These are phyloP conservation scores for Aspergillus chevalieri DNA, from an alignment of 2,329 filamentous ascomycete species.

Conservation along the genomic window DNA sequence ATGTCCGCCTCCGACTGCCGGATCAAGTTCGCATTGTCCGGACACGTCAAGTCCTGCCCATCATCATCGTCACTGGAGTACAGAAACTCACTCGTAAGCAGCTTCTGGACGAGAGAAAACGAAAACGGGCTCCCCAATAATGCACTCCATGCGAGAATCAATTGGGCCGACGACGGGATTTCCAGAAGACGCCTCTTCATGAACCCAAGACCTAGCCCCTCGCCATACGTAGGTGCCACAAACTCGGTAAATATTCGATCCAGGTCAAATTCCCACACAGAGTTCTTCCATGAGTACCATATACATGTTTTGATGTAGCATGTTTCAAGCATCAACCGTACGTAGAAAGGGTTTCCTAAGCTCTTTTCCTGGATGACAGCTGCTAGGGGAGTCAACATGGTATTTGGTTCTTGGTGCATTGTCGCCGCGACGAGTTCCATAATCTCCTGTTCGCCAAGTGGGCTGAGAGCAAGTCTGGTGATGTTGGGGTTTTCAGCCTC, in stretches of 20 bases:
- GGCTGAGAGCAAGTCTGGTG: slow-evolving; percentile 65
- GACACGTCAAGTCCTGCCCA: slow-evolving; percentile 28
- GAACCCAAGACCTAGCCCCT: slow-evolving; percentile 76
- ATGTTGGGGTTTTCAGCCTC: slow-evolving; percentile 49
- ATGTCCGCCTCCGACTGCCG: slow-evolving; percentile 59
- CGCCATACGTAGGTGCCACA: slow-evolving; percentile 68
- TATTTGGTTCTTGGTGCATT: slow-evolving; percentile 61
- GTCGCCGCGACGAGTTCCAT: slow-evolving; percentile 76
- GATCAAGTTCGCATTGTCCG: slow-evolving; percentile 42
- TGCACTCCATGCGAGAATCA: slow-evolving; percentile 79
- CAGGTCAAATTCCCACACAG: slow-evolving; percentile 76
- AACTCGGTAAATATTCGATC: slow-evolving; percentile 84
- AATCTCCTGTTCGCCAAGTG: slow-evolving; percentile 73
- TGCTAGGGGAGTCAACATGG: slow-evolving; percentile 70
- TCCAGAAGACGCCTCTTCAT: slow-evolving; percentile 72
- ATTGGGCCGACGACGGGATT: slow-evolving; percentile 65
- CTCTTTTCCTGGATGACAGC: slow-evolving; percentile 86
- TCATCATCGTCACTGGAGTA: slow-evolving; percentile 47
- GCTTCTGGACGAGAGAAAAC: slow-evolving; percentile 69
- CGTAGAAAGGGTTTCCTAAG: slow-evolving; percentile 81
- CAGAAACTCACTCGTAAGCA: slow-evolving; percentile 70
- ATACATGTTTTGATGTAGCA: slow-evolving; percentile 83
- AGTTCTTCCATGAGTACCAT: slow-evolving; percentile 81
- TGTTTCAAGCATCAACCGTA: slow-evolving; percentile 81
- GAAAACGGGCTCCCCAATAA: slow-evolving; percentile 77